Conservation (phyloP, 192 early-diverging fungal genomes). For the Coemansia aciculifera region DNA sequence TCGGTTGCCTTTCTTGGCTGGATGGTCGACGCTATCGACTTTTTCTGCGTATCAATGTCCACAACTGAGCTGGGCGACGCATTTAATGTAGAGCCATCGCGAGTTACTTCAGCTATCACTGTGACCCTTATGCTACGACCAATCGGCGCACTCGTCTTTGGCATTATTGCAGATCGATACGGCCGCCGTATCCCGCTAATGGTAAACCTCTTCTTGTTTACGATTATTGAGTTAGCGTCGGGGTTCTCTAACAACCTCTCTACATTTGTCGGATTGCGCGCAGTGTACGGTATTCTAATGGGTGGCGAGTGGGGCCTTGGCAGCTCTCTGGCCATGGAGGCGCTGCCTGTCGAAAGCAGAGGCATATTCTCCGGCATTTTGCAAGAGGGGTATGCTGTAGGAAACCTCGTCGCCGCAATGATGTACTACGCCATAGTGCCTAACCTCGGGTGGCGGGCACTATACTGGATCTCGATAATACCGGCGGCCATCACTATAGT, state of each 20-base stretch:
- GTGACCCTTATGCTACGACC: constrained; percentile 70
- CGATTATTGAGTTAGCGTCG: constrained; percentile 62
- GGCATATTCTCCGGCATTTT: constrained; percentile 77
- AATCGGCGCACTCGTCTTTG: constrained; percentile 73
- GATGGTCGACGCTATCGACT: constrained; percentile 73
- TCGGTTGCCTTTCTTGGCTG: constrained; percentile 66
- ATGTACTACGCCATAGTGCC: constrained; percentile 61
- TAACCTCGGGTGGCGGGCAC: constrained; percentile 63
- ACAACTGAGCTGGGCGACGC: constrained; percentile 58
- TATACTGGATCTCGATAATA: constrained; percentile 68
- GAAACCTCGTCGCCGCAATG: constrained; percentile 65
- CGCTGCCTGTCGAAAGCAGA: constrained; percentile 63
- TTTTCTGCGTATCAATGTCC: constrained; percentile 63
- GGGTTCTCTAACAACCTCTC: constrained; percentile 65
- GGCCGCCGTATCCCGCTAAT: constrained; percentile 72
- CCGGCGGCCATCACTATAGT: constrained; percentile 62
- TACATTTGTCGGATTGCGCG: constrained; percentile 64
- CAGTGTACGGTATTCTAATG: constrained; percentile 64
- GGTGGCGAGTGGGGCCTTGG: constrained; percentile 77
- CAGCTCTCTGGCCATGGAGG: constrained; percentile 71
- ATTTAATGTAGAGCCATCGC: constrained; percentile 58
- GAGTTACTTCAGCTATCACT: constrained; percentile 66
- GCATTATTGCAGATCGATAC: constrained; percentile 64
- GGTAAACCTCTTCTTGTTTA: constrained; percentile 63
- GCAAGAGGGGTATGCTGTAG: constrained; percentile 71